Conservation (phyloP, 75 land plant genomes). For the Sequoia sempervirens region DNA sequence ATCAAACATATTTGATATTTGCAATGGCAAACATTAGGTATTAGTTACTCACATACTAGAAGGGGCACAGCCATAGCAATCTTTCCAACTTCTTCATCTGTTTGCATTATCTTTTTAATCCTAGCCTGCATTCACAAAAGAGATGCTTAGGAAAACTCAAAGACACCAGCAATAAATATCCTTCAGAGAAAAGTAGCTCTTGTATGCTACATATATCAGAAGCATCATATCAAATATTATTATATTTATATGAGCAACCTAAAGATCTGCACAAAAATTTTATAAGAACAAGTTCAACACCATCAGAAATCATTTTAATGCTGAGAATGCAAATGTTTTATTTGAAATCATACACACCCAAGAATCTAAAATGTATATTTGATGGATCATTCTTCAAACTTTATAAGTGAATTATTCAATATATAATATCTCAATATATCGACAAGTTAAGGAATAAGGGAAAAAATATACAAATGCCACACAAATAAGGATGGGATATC, state of each 20-base stretch:
- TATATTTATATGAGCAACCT: neutral
- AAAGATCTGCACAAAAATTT: neutral
- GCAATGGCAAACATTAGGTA: neutral
- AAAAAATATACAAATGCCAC: neutral
- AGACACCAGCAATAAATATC: neutral
- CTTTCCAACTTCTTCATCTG: slow-evolving; percentile 95
- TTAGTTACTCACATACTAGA: slow-evolving; percentile 73
- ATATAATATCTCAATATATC: neutral
- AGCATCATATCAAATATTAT: neutral
- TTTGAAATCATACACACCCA: neutral
- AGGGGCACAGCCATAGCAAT: slow-evolving; percentile 89
- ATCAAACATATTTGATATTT: neutral
- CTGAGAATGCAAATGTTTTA: neutral
- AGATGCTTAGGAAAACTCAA: neutral
- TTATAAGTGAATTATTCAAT: neutral
- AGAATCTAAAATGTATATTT: neutral
- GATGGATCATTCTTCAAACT: neutral
- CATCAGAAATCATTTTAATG: neutral
- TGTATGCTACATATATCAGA: neutral
- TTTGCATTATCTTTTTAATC: slow-evolving; percentile 96
- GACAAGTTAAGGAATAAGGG: neutral
- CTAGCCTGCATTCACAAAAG: slow-evolving; percentile 52
- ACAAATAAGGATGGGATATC: neutral
- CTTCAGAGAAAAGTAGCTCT: neutral
- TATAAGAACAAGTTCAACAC: neutral